phyloP scores from a whole-genome alignment of 345 rosid species.

The Acer negundo region DNA sequence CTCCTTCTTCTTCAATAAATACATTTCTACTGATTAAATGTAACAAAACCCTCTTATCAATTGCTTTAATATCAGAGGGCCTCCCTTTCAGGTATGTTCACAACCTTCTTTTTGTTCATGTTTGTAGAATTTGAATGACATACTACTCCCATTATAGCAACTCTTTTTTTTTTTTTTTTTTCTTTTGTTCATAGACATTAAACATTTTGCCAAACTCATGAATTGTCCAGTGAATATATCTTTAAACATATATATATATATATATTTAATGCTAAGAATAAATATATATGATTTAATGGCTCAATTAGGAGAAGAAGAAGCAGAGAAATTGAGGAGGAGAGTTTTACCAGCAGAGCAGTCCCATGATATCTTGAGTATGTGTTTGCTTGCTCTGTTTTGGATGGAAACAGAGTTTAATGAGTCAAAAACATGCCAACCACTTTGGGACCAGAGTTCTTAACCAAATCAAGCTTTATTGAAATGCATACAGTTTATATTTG shows the following conservation, averaged over 20 bases:
- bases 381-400: not conserved
- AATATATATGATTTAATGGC: not conserved
- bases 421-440: not conserved
- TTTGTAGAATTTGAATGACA: not conserved
- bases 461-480: not conserved
- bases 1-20: not conserved
- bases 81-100: constrained; percentile 9
- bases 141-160: not conserved
- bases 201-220: not conserved
- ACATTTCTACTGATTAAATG: constrained; percentile 5
- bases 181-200: not conserved
- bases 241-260: no score
- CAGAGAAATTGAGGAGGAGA: not conserved
- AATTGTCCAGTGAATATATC: not conserved
- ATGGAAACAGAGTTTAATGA: not conserved
- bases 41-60: not conserved
- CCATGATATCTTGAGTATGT: not conserved
- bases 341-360: not conserved
- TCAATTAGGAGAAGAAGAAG: not conserved
- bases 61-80: constrained; percentile 4
- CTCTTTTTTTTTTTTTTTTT: no score
- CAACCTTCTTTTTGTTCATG: not conserved
- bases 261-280: not conserved
- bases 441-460: not conserved
- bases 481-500: not conserved